A percentile compares a stretch with the other conserved stretches of the same genome.
These are phyloP conservation scores for Oryza glaberrima DNA, from an alignment of 176 grass and related monocot genomes.

Conservation along the genomic window DNA sequence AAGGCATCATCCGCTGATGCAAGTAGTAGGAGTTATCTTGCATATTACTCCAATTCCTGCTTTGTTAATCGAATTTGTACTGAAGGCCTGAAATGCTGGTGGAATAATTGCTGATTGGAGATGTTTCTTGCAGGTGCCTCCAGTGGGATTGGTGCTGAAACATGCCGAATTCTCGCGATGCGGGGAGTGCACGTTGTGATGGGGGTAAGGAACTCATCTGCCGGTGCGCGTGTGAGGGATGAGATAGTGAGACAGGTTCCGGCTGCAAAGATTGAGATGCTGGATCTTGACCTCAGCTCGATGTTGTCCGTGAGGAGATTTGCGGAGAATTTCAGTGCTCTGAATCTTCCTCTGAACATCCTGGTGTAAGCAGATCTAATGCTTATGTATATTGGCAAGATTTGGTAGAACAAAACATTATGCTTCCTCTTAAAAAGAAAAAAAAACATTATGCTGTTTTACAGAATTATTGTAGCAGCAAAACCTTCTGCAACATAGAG, in stretches of 20 bases:
- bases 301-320: constrained; percentile 63
- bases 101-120: neutral
- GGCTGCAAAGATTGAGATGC: constrained; percentile 43
- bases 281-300: constrained; percentile 63
- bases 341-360: constrained; percentile 61
- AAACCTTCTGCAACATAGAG: neutral
- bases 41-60: neutral
- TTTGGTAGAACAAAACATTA: neutral
- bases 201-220: constrained; percentile 55
- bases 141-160: constrained; percentile 74
- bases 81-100: neutral
- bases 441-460: neutral
- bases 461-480: neutral
- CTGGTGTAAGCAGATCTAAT: constrained; percentile 49
- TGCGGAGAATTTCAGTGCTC: constrained; percentile 36
- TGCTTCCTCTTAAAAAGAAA: too few species aligned
- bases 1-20: neutral
- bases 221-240: constrained; percentile 41
- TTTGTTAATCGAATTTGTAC: neutral
- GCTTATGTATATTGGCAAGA: neutral
- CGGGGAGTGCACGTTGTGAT: constrained; percentile 68
- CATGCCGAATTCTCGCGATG: constrained; percentile 55
- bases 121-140: constrained; percentile 45
- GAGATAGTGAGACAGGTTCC: constrained; percentile 46
- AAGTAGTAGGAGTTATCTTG: neutral